Percentiles rank a stretch among this genome's conserved stretches.
Conservation (phyloP, 78 protist genomes). For the Chrysochromulina parva region DNA sequence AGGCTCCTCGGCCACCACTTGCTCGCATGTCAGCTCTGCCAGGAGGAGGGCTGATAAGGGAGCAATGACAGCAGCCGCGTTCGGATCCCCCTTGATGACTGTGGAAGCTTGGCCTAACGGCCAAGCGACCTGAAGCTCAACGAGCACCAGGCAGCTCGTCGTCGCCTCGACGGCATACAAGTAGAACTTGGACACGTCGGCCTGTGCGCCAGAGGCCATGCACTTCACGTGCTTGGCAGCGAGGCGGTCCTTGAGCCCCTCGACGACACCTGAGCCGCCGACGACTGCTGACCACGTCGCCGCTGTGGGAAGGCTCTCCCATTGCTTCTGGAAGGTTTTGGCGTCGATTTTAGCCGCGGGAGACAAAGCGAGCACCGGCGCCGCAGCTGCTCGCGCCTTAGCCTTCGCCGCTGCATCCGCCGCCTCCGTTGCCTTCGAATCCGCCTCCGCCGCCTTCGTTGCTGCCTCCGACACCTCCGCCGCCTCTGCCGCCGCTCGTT, state of each 20-base stretch:
- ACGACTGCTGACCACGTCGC: not conserved
- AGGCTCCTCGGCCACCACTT: too few relatives aligned
- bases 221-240: not conserved
- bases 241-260: not conserved
- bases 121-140: not conserved
- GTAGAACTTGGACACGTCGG: slow-evolving; percentile 2
- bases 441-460: too few relatives aligned
- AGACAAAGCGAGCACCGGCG: not conserved
- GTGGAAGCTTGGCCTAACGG: not conserved
- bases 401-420: too few relatives aligned
- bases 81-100: not conserved
- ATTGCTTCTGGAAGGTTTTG: not conserved
- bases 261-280: too few relatives aligned
- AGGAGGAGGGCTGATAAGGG: too few relatives aligned
- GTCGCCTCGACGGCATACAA: not conserved
- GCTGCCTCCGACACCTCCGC: too few relatives aligned
- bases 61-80: too few relatives aligned
- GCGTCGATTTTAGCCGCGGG: not conserved
- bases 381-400: too few relatives aligned
- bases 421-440: too few relatives aligned
- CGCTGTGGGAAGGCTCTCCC: not conserved
- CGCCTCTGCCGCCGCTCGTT: too few relatives aligned
- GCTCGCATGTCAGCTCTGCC: too few relatives aligned
- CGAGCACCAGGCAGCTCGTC: not conserved
- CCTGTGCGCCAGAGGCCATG: slow-evolving; percentile 29